These are phyloP conservation scores for Rhynchosporium agropyri DNA, from an alignment of 2,329 filamentous ascomycete species.

Conservation along the genomic window DNA sequence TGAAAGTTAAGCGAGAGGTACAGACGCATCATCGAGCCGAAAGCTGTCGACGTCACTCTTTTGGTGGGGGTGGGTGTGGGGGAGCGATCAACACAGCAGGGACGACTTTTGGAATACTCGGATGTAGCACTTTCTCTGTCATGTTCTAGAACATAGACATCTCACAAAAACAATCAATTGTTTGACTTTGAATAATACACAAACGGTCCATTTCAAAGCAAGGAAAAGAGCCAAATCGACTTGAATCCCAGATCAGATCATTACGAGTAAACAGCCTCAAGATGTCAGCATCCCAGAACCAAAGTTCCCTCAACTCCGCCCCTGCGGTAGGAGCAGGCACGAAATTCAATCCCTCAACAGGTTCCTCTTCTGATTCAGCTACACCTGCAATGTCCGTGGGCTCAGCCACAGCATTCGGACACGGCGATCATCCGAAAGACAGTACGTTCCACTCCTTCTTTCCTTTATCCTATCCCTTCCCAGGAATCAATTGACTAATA, in stretches of 20 bases:
- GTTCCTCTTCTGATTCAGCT: slow-evolving; percentile 30
- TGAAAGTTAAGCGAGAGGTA: not conserved
- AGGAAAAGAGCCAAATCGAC: not conserved
- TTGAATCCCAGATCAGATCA: not conserved
- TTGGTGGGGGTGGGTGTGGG: not conserved
- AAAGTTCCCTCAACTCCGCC: slow-evolving; percentile 36
- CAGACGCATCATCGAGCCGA: not conserved
- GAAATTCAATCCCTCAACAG: slow-evolving; percentile 36
- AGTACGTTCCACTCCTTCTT: not conserved
- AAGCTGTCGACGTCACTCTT: slow-evolving; percentile 14
- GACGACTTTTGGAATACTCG: no score
- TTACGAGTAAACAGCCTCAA: not conserved
- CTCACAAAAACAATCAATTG: no score
- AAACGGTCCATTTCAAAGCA: not conserved
- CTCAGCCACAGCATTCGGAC: slow-evolving; percentile 39
- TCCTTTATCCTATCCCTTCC: no score
- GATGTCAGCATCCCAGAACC: slow-evolving; percentile 40
- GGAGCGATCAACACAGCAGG: no score
- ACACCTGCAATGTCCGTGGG: slow-evolving; percentile 37
- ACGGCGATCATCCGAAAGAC: slow-evolving; percentile 39
- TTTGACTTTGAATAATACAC: not conserved
- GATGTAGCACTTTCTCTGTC: not conserved
- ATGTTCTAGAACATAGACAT: not conserved
- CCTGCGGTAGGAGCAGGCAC: slow-evolving; percentile 30
- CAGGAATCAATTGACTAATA: no score